phyloP scores from a whole-genome alignment of 108 stramenopile genomes.

The Stephanodiscus triporus region DNA sequence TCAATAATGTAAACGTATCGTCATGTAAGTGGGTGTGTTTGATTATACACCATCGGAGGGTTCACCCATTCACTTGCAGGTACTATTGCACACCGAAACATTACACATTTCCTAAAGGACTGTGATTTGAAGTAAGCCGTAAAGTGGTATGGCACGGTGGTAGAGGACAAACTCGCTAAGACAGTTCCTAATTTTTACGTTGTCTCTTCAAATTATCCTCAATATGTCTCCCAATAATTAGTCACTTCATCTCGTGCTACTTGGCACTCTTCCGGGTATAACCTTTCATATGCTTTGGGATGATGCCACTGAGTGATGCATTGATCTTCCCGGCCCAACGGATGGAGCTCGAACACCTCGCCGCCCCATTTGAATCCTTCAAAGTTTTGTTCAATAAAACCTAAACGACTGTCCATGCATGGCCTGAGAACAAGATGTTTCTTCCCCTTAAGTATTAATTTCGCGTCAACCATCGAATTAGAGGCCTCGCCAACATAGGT shows the following conservation, averaged over 20 bases:
- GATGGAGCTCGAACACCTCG: conserved; percentile 13
- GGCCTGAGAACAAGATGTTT: neutral
- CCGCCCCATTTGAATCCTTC: neutral
- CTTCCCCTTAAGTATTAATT: conserved; percentile 3
- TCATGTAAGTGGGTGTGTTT: no score
- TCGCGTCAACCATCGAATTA: neutral
- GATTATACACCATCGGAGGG: no score
- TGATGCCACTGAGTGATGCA: conserved; percentile 28
- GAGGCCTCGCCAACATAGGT: neutral
- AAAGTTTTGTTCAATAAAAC: conserved; percentile 5
- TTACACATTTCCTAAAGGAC: no score
- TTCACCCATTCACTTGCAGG: no score
- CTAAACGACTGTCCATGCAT: neutral
- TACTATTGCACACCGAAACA: no score
- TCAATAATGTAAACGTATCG: no score
- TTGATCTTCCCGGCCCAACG: neutral
- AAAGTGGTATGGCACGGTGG: no score
- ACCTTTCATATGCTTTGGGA: conserved; percentile 11
- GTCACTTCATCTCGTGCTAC: conserved; percentile 11
- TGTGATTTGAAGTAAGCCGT: no score
- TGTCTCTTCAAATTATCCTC: neutral
- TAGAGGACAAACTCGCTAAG: no score
- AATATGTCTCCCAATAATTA: conserved; percentile 4
- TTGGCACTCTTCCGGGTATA: conserved; percentile 4
- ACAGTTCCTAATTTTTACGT: no score